A percentile compares a stretch with the other conserved stretches of the same genome.
Conservation (phyloP, 345 rosid genomes). For the Citrus trifoliata region DNA sequence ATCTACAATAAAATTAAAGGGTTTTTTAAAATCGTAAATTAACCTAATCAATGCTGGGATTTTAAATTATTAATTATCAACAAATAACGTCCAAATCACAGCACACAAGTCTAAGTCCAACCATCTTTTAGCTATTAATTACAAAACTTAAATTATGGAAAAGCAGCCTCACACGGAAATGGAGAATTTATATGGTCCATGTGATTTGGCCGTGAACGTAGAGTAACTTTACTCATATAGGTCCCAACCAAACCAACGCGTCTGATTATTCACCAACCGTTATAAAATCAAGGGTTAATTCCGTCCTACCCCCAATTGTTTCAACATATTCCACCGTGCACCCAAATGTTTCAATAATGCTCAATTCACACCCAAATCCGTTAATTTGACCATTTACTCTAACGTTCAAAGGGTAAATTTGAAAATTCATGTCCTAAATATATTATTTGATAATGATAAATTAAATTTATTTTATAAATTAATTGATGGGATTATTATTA, state of each 20-base stretch:
- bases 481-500: too few species aligned
- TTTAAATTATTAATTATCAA: not conserved
- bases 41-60: not conserved
- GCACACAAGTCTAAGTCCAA: not conserved
- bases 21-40: not conserved
- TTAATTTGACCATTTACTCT: too few species aligned
- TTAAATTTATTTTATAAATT: too few species aligned
- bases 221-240: not conserved
- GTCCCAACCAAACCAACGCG: slow-evolving; percentile 4
- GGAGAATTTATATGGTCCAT: slow-evolving; percentile 14
- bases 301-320: too few species aligned
- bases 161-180: not conserved
- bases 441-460: too few species aligned
- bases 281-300: not conserved
- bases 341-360: too few species aligned
- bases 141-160: not conserved
- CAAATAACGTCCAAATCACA: not conserved
- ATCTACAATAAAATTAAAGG: not conserved
- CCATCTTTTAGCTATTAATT: not conserved
- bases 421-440: too few species aligned
- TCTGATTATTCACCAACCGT: not conserved
- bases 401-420: too few species aligned
- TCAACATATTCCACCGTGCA: too few species aligned
- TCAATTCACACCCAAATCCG: too few species aligned
- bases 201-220: slow-evolving; percentile 18